Base-by-base conservation (phyloP, 2,329 filamentous ascomycete genomes). In the Fusarium chaquense region DNA sequence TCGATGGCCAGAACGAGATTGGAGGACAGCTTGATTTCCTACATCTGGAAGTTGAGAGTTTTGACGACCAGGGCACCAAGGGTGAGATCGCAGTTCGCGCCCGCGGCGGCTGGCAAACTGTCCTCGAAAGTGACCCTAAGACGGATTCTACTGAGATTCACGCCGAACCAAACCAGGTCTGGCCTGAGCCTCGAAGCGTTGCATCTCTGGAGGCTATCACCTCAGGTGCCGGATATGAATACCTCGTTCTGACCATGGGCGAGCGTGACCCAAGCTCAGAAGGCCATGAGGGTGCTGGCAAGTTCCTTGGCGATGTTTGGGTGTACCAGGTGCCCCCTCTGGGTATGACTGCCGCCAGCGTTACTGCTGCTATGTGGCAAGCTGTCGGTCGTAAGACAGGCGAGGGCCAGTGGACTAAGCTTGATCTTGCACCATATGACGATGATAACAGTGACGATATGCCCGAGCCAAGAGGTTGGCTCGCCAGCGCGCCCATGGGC, bases 1-100 rank as follows among this genome's bases (percentile, higher is more conserved):
- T 90, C 72, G 91, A 95, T 77, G 93, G 91, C 1, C 82, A 84
- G 45, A 81, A 76, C 0, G 91, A 94, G 74, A 83, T 92, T 49
- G 93, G 93, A 18, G 93, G 91, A 0, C 84, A 85, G 62, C 75
- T 97, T 15, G 93, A 97, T 75, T 85, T 91, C 61, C 76, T 91
- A 20, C 83, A 86, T 57, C 82, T 91, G 12, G 83, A 80, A 20
- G 79, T 89, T n/a, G 86, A 87, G 71, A 81, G 81, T 30, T 87
- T 87, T 71, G 81, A 86, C 65, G 86, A 88, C 73, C 80, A 79
- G 64, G 79, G 80, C 35, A 80, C 80, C 45, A 79, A 77, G 46
- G 83, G 83, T 32, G 87, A 89, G 70, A 80, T 86, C 22, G 81
- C 81, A 24, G 76, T 90, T 22, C 79, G 79, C 28, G 83, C 86